A percentile compares a stretch with the other conserved stretches of the same genome.
Conservation (phyloP, 148 eudicot genomes). For the Silene latifolia region DNA sequence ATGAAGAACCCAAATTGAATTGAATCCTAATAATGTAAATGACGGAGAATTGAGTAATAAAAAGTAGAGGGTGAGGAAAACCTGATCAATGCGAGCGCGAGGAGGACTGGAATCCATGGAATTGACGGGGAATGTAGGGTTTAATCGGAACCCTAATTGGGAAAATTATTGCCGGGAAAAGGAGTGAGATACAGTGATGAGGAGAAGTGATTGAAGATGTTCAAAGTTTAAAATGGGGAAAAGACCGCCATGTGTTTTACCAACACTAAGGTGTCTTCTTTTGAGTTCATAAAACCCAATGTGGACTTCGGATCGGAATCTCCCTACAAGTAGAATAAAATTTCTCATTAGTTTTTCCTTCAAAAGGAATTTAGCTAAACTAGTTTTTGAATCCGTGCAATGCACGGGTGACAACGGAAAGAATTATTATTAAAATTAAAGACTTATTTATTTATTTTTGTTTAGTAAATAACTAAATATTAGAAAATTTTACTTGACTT, state of each 20-base stretch:
- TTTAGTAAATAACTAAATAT: too few relatives aligned
- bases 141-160: conserved; percentile 26
- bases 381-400: too few relatives aligned
- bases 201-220: conserved; percentile 1
- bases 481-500: too few relatives aligned
- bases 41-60: not conserved
- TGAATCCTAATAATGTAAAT: not conserved
- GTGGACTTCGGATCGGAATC: too few relatives aligned
- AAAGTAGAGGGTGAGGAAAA: conserved; percentile 14
- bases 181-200: not conserved
- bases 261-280: too few relatives aligned
- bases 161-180: not conserved
- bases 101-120: conserved; percentile 57
- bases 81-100: conserved; percentile 80
- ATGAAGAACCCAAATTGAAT: not conserved
- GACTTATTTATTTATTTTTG: too few relatives aligned
- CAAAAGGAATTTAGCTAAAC: too few relatives aligned
- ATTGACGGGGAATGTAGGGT: conserved; percentile 5
- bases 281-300: too few relatives aligned
- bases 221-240: conserved; percentile 18
- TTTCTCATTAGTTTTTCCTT: too few relatives aligned
- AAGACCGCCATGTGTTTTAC: conserved; percentile 31
- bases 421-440: too few relatives aligned
- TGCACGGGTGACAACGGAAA: too few relatives aligned
- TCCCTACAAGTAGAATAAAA: too few relatives aligned